Conservation (phyloP, 2,329 filamentous ascomycete species). For the Verticillium klebahnii region DNA sequence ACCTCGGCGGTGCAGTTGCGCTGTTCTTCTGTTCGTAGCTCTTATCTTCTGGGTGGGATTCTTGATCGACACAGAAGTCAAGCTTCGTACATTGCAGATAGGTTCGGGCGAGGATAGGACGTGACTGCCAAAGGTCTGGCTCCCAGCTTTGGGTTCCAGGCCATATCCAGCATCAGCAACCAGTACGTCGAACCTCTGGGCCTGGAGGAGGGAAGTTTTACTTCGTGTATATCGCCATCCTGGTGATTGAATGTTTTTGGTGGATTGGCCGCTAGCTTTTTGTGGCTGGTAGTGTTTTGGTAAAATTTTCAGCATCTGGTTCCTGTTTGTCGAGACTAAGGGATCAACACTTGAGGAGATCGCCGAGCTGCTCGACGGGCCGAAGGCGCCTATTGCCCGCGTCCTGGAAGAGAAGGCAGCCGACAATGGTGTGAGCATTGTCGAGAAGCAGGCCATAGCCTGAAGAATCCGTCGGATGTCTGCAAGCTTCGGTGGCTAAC, state of each 20-base stretch:
- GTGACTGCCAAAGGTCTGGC: slow-evolving; percentile 50
- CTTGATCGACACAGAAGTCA: background rate
- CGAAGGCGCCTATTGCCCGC: slow-evolving; percentile 43
- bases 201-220: slow-evolving; percentile 30
- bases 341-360: slow-evolving; percentile 64
- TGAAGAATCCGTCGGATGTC: background rate
- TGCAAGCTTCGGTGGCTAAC: too few relatives aligned
- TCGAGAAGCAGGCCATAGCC: background rate
- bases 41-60: background rate
- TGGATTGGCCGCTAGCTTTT: slow-evolving; percentile 53
- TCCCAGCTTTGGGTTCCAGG: slow-evolving; percentile 52
- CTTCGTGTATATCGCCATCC: slow-evolving; percentile 6
- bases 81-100: slow-evolving; percentile 50
- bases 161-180: slow-evolving; percentile 50
- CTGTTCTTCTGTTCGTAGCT: slow-evolving; percentile 37
- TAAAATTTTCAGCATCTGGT: slow-evolving; percentile 46
- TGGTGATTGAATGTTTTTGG: slow-evolving; percentile 25
- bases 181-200: slow-evolving; percentile 50
- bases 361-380: slow-evolving; percentile 61
- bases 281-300: slow-evolving; percentile 49
- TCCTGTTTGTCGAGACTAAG: slow-evolving; percentile 55
- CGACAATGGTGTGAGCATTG: background rate
- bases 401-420: background rate
- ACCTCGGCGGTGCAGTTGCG: slow-evolving; percentile 51
- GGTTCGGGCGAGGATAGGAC: slow-evolving; percentile 46